Conservation (phyloP, 2,329 filamentous ascomycete species). For the Microsporum ferrugineum region DNA sequence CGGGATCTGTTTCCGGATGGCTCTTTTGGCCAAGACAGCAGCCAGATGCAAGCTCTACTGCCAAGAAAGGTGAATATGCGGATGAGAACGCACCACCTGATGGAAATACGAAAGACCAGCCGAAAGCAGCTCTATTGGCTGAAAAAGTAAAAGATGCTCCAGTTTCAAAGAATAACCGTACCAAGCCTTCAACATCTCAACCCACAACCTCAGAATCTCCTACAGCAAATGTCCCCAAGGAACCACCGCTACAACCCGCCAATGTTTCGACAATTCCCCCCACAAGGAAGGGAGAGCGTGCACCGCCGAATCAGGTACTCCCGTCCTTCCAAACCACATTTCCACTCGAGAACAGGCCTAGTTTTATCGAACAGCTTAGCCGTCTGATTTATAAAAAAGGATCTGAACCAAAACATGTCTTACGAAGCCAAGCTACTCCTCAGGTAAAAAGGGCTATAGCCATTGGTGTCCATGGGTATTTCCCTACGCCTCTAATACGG, state of each 20-base stretch:
- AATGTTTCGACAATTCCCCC: slow-evolving; percentile 14
- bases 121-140: not conserved
- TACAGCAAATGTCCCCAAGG: not conserved
- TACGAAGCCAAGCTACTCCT: slow-evolving; percentile 54
- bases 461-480: slow-evolving; percentile 89
- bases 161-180: not conserved
- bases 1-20: not conserved
- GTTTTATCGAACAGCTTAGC: slow-evolving; percentile 49
- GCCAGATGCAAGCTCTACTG: not conserved
- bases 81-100: not conserved
- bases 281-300: slow-evolving; percentile 7
- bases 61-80: not conserved
- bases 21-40: not conserved
- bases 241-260: slow-evolving; percentile 9
- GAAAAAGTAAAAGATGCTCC: not conserved
- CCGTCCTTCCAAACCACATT: slow-evolving; percentile 40
- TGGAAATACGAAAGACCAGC: not conserved
- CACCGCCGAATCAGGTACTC: slow-evolving; percentile 37
- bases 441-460: slow-evolving; percentile 76
- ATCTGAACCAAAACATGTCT: slow-evolving; percentile 56
- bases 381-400: slow-evolving; percentile 43
- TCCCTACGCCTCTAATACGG: slow-evolving; percentile 77
- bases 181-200: not conserved
- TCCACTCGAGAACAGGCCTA: slow-evolving; percentile 40
- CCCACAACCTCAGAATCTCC: not conserved